These are phyloP conservation scores for Bondarzewia mesenterica DNA, from an alignment of 1,284 basidiomycete species.

Conservation along the genomic window DNA sequence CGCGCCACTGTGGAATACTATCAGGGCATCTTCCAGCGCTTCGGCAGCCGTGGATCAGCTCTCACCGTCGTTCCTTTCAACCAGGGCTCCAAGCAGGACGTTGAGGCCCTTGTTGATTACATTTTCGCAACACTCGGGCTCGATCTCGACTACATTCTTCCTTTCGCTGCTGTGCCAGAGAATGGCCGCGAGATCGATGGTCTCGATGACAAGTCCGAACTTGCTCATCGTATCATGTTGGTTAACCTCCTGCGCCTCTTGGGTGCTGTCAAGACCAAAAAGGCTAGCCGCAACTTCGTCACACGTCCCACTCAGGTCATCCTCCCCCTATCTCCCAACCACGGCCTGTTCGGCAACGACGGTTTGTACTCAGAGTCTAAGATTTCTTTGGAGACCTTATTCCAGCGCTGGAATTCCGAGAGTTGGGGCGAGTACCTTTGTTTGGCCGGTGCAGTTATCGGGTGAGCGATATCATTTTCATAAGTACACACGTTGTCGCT, in stretches of 20 bases:
- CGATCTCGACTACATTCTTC: conserved; percentile 97
- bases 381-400: conserved; percentile 95
- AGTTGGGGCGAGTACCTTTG: conserved; percentile 99
- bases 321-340: conserved; percentile 94
- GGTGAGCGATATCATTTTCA: conserved; percentile 40
- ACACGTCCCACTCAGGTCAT: conserved; percentile 98
- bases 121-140: conserved; percentile 92
- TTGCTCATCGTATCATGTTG: conserved; percentile 96
- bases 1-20: conserved; percentile 96
- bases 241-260: conserved; percentile 92
- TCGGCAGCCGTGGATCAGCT: conserved; percentile 90
- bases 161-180: conserved; percentile 97
- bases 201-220: conserved; percentile 94
- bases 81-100: conserved; percentile 96
- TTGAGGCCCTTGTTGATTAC: conserved; percentile 95
- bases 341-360: conserved; percentile 96
- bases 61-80: conserved; percentile 98
- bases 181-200: conserved; percentile 97
- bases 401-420: conserved; percentile 97
- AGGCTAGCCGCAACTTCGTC: conserved; percentile 92
- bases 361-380: conserved; percentile 98
- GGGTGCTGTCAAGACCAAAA: conserved; percentile 96
- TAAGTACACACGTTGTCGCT: background rate
- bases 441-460: conserved; percentile 96
- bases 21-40: conserved; percentile 95